These are phyloP conservation scores for Petunia hybrid DNA, from an alignment of 305 asterid species.

Conservation along the genomic window DNA sequence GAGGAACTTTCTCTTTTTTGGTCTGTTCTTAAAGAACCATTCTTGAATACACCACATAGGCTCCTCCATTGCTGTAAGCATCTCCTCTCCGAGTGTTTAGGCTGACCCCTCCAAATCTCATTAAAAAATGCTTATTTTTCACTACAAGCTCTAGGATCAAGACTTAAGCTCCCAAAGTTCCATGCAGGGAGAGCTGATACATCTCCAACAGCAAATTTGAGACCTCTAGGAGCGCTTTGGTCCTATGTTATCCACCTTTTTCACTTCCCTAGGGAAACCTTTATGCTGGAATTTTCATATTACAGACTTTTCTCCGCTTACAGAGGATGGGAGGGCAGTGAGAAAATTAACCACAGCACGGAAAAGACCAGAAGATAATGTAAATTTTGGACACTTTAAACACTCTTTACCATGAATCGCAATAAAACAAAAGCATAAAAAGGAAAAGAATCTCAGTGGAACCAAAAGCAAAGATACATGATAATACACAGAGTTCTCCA, in stretches of 20 bases:
- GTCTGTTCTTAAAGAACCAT: too few relatives aligned
- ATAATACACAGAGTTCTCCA: neutral
- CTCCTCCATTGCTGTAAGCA: too few relatives aligned
- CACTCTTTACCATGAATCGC: neutral
- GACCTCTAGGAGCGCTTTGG: neutral
- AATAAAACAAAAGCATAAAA: neutral
- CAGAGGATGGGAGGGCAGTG: neutral
- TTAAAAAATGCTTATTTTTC: too few relatives aligned
- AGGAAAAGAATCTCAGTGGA: neutral
- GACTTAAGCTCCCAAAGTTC: neutral
- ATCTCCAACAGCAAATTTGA: neutral
- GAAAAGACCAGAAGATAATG: neutral
- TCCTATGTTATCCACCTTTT: neutral
- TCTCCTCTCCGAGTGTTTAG: too few relatives aligned
- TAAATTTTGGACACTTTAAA: neutral
- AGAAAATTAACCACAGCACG: slow-evolving; percentile 1
- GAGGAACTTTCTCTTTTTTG: too few relatives aligned
- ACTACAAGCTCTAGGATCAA: too few relatives aligned
- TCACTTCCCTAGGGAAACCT: neutral
- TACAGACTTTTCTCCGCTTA: neutral
- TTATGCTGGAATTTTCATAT: neutral
- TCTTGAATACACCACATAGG: too few relatives aligned
- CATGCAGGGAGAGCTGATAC: slow-evolving; percentile 21
- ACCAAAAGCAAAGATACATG: slow-evolving; percentile 22
- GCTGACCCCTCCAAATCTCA: too few relatives aligned